Conservation (phyloP, 306 rosid genomes). For the Castanea crenata region DNA sequence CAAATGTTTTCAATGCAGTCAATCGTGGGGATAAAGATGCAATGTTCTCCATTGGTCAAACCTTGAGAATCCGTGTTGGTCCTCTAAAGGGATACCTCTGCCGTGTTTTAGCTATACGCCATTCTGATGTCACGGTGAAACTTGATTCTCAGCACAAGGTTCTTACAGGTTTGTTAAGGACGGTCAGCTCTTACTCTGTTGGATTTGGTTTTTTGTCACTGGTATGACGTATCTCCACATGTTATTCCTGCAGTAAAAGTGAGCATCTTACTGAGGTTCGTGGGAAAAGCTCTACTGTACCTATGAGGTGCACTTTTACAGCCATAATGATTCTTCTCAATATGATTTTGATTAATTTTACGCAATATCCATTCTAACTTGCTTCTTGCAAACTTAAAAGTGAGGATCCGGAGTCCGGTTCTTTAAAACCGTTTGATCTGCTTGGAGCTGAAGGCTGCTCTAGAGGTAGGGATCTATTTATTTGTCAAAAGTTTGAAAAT, state of each 20-base stretch:
- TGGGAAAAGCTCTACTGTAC: slow-evolving; percentile 46
- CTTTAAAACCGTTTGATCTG: slow-evolving; percentile 68
- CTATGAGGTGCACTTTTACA: slow-evolving; percentile 50
- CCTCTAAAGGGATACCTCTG: slow-evolving; percentile 97
- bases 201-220: not conserved
- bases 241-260: slow-evolving; percentile 57
- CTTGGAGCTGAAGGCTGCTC: slow-evolving; percentile 66
- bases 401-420: slow-evolving; percentile 55
- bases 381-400: slow-evolving; percentile 35
- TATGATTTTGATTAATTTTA: slow-evolving; percentile 1
- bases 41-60: slow-evolving; percentile 84
- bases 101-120: slow-evolving; percentile 85
- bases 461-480: slow-evolving; percentile 53
- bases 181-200: not conserved
- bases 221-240: not conserved
- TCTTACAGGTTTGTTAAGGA: slow-evolving; percentile 74
- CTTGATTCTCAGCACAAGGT: slow-evolving; percentile 96
- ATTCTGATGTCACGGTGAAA: slow-evolving; percentile 87
- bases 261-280: slow-evolving; percentile 97
- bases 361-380: slow-evolving; percentile 16
- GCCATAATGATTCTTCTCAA: not conserved
- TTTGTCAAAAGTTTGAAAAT: slow-evolving; percentile 7
- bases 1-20: slow-evolving; percentile 52
- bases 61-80: slow-evolving; percentile 90
- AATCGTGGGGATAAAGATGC: slow-evolving; percentile 59